Base-by-base conservation (phyloP, 129 eudicot species). In the Mikania micrantha region DNA sequence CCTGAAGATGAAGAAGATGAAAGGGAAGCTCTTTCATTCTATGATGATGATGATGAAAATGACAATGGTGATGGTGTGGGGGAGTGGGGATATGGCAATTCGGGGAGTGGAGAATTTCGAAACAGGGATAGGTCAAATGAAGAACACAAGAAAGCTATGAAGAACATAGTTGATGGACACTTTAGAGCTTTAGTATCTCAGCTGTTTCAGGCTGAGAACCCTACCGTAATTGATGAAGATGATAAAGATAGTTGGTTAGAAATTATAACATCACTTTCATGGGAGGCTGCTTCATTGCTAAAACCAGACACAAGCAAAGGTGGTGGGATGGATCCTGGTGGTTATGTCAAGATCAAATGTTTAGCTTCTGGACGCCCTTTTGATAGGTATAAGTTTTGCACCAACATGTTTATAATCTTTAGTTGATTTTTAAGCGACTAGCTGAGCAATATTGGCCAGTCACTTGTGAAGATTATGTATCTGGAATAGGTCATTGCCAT, bases 301-400 rank as follows among this genome's bases (percentile, higher is more conserved):
- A 94, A 94, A 85, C 99, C 97, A 66, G 99, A 94, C 73, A 94
- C 76, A 32, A 94, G 99, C 74, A 85, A 82, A 81, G 86, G 99
- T 69, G 99, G 95, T 48, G 97, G 96, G 73, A 94, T 94, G 99
- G 99, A 94, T 75, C 99, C 99, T 22, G 99, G 99, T 28, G 96
- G 96, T 10, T 94, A 94, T 76, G 99, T 94, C 53, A 94, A 94
- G 82, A 90, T 94, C 29, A 89, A 94, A 81, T 94, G 99, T 75
- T 57, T 94, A 71, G 96, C 99, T 35, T 79, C 97, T 60, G 99
- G 99, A 63, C 75, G 73, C 60, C 95, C 93, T 47, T 69, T 78
- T 77, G 95, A 93, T 74, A 94, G 99, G 99, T 94, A 78, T 63
- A 35, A 34, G 22, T 59, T 68, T 66, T 24, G 28, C 13, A 22